Conservation (phyloP, 2,329 filamentous ascomycete species). For the Cladosporium colombiae region DNA sequence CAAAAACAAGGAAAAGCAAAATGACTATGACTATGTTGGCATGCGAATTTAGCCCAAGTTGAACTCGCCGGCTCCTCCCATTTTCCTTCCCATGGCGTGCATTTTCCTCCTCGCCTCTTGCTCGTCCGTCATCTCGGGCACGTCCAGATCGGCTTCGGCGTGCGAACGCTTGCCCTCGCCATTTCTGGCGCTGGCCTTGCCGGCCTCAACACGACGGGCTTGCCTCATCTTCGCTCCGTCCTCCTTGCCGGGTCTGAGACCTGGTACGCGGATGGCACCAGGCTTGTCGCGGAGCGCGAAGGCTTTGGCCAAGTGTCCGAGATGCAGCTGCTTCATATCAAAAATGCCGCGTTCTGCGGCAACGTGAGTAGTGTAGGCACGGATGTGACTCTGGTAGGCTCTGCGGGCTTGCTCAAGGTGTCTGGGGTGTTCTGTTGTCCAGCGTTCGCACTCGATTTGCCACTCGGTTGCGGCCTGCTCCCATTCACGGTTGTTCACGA, state of each 20-base stretch:
- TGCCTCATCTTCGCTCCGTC: slow-evolving; percentile 50
- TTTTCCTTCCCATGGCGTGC: slow-evolving; percentile 53
- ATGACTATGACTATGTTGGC: not conserved
- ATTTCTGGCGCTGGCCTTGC: slow-evolving; percentile 28
- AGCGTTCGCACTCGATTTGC: slow-evolving; percentile 67
- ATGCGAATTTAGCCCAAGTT: slow-evolving; percentile 49
- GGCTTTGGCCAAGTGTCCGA: slow-evolving; percentile 91
- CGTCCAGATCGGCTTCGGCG: slow-evolving; percentile 33
- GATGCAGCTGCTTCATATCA: slow-evolving; percentile 85
- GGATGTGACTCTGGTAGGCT: slow-evolving; percentile 87
- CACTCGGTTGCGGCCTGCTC: slow-evolving; percentile 67
- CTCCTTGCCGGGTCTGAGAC: slow-evolving; percentile 51
- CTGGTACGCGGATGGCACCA: slow-evolving; percentile 67
- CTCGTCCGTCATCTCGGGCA: slow-evolving; percentile 37
- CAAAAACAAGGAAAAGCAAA: not conserved
- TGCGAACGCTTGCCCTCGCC: slow-evolving; percentile 35
- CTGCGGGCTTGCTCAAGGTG: slow-evolving; percentile 79
- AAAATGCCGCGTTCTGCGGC: slow-evolving; percentile 83
- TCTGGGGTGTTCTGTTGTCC: slow-evolving; percentile 63
- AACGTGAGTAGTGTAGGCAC: slow-evolving; percentile 92
- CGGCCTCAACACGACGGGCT: slow-evolving; percentile 40
- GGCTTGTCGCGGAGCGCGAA: slow-evolving; percentile 89
- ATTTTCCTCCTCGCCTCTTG: slow-evolving; percentile 55
- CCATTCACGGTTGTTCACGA: slow-evolving; percentile 54
- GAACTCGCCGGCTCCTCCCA: slow-evolving; percentile 57